These are phyloP conservation scores for Neurospora africana DNA, from an alignment of 495 filamentous ascomycete species.

Conservation along the genomic window DNA sequence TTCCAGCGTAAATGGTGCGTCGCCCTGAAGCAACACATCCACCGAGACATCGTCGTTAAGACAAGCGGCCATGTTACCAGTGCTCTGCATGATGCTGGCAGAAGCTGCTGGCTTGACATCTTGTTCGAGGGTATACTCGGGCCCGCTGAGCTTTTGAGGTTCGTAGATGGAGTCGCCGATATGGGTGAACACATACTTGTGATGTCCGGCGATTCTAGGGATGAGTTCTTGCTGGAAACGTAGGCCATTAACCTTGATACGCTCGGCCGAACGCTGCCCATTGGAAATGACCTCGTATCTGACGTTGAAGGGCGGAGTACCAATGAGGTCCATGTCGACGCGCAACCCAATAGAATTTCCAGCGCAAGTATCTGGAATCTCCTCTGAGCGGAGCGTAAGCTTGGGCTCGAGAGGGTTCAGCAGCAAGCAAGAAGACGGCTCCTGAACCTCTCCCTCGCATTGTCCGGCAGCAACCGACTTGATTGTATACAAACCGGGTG, in stretches of 20 bases:
- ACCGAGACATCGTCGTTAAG: slow-evolving; percentile 70
- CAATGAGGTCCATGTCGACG: slow-evolving; percentile 77
- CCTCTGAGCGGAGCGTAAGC: slow-evolving; percentile 57
- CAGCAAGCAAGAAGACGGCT: slow-evolving; percentile 82
- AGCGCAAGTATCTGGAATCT: slow-evolving; percentile 88
- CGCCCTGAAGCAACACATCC: slow-evolving; percentile 63
- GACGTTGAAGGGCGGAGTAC: slow-evolving; percentile 79
- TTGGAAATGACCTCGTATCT: slow-evolving; percentile 59
- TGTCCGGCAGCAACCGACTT: slow-evolving; percentile 64
- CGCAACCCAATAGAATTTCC: slow-evolving; percentile 82
- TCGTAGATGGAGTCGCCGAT: slow-evolving; percentile 76
- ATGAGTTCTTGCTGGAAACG: slow-evolving; percentile 74
- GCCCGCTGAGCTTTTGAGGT: slow-evolving; percentile 41
- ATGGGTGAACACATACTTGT: slow-evolving; percentile 71
- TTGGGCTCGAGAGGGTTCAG: slow-evolving; percentile 84
- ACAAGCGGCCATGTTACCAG: slow-evolving; percentile 51
- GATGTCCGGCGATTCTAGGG: slow-evolving; percentile 71
- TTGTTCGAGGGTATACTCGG: slow-evolving; percentile 59
- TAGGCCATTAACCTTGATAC: slow-evolving; percentile 44
- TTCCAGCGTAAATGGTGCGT: slow-evolving; percentile 77
- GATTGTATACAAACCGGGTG: slow-evolving; percentile 77
- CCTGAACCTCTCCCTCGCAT: slow-evolving; percentile 79
- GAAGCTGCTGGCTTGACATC: slow-evolving; percentile 85
- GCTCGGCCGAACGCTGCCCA: slow-evolving; percentile 20
- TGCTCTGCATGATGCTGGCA: slow-evolving; percentile 54